Conservation (phyloP, 2,329 filamentous ascomycete species). For the Cladosporium austrohemisphaericum region DNA sequence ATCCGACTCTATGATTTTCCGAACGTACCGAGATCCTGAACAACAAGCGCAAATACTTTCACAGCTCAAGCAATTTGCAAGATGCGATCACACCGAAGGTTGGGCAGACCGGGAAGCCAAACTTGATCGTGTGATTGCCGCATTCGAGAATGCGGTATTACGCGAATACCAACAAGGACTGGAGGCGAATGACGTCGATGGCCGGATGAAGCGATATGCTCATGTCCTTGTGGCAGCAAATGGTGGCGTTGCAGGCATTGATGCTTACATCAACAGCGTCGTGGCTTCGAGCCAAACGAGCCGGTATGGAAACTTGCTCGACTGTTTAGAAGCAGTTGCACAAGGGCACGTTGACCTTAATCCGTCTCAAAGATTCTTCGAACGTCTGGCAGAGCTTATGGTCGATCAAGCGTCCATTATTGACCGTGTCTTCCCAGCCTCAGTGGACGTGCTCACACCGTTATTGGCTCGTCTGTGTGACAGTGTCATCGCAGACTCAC, state of each 20-base stretch:
- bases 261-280: constrained; percentile 82
- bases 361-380: constrained; percentile 78
- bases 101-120: constrained; percentile 68
- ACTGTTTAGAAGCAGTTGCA: constrained; percentile 70
- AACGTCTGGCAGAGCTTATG: constrained; percentile 66
- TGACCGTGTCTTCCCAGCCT: constrained; percentile 72
- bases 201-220: constrained; percentile 83
- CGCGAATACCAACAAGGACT: constrained; percentile 92
- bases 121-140: constrained; percentile 67
- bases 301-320: constrained; percentile 68
- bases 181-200: constrained; percentile 81
- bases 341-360: constrained; percentile 70
- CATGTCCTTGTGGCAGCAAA: constrained; percentile 79
- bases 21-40: constrained; percentile 81
- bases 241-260: constrained; percentile 71
- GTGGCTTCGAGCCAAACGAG: constrained; percentile 73
- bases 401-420: constrained; percentile 81
- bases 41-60: constrained; percentile 85
- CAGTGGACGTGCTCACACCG: constrained; percentile 66
- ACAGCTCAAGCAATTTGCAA: constrained; percentile 73
- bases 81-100: constrained; percentile 75
- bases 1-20: constrained; percentile 79
- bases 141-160: constrained; percentile 87
- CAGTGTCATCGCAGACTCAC: constrained; percentile 78
- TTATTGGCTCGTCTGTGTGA: constrained; percentile 81